Evolutionary conservation across 2,329 filamentous ascomycete species (phyloP).

Genomic region (Elsinoe fawcettii): DNA sequence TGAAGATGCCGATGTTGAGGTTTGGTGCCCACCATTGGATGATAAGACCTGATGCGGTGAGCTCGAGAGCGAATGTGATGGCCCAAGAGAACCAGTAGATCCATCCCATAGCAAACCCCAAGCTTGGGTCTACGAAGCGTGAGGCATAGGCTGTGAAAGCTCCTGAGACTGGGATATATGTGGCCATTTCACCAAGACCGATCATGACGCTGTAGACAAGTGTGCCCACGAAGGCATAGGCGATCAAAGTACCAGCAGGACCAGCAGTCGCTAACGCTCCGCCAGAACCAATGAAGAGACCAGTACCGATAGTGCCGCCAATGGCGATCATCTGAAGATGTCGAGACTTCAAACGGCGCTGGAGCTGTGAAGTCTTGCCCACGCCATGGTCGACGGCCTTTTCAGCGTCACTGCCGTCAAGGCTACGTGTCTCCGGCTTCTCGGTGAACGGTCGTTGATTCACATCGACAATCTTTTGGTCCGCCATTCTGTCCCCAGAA

Average conservation of each 20-base stretch:
- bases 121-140: constrained; percentile 37
- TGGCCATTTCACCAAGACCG: constrained; percentile 49
- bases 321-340: constrained; percentile 35
- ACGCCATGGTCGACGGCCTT: constrained; percentile 13
- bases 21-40: constrained; percentile 35
- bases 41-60: constrained; percentile 33
- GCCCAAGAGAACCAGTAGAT: constrained; percentile 38
- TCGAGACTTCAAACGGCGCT: constrained; percentile 29
- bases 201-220: constrained; percentile 43
- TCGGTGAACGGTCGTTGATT: not conserved
- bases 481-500: not conserved
- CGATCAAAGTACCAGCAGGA: constrained; percentile 39
- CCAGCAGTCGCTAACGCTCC: constrained; percentile 32
- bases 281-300: constrained; percentile 37
- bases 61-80: constrained; percentile 34
- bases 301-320: constrained; percentile 29
- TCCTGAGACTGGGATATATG: constrained; percentile 53
- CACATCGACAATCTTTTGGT: constrained; percentile 1
- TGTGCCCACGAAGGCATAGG: constrained; percentile 39
- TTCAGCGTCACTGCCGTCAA: not conserved
- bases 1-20: constrained; percentile 36
- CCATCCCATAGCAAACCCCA: constrained; percentile 45
- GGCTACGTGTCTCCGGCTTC: not conserved
- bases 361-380: constrained; percentile 28
- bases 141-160: constrained; percentile 45